These are phyloP conservation scores for Dimargaris cristalligena DNA, from an alignment of 192 early-diverging fungal genomes.

Conservation along the genomic window DNA sequence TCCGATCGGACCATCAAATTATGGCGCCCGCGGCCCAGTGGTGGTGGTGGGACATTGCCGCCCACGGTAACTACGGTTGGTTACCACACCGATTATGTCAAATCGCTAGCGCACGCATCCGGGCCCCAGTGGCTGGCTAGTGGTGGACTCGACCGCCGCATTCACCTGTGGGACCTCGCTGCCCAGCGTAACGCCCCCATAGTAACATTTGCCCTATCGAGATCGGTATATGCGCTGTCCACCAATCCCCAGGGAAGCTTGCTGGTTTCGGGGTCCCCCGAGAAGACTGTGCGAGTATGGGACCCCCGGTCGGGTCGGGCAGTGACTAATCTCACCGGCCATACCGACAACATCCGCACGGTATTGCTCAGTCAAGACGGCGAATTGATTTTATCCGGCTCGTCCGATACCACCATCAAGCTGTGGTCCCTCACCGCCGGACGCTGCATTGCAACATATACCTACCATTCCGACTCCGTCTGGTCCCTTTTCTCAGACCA, in stretches of 20 bases:
- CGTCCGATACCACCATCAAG: slow-evolving; percentile 90
- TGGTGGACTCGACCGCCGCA: slow-evolving; percentile 76
- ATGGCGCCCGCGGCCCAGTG: slow-evolving; percentile 43
- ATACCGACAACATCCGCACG: slow-evolving; percentile 90
- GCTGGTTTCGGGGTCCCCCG: slow-evolving; percentile 81
- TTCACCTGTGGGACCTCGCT: slow-evolving; percentile 81
- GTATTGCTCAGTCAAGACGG: slow-evolving; percentile 78
- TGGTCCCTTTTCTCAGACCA: slow-evolving; percentile 81
- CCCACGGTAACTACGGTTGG: slow-evolving; percentile 44
- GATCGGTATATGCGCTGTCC: slow-evolving; percentile 79
- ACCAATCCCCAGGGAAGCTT: slow-evolving; percentile 59
- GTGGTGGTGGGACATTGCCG: slow-evolving; percentile 19
- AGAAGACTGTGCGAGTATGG: slow-evolving; percentile 83
- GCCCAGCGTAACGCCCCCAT: slow-evolving; percentile 33
- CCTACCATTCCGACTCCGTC: slow-evolving; percentile 72
- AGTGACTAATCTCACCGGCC: slow-evolving; percentile 68
- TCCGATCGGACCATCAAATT: slow-evolving; percentile 77
- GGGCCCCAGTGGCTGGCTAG: slow-evolving; percentile 63
- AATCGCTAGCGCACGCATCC: slow-evolving; percentile 63
- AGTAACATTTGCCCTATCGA: slow-evolving; percentile 22
- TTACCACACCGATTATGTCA: slow-evolving; percentile 83
- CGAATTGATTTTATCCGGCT: slow-evolving; percentile 72
- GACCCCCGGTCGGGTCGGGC: slow-evolving; percentile 60
- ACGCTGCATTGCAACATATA: slow-evolving; percentile 76
- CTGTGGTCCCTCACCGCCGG: slow-evolving; percentile 85